phyloP scores from a whole-genome alignment of 106 monocot genomes.

The Alisma plantagoaquatica region DNA sequence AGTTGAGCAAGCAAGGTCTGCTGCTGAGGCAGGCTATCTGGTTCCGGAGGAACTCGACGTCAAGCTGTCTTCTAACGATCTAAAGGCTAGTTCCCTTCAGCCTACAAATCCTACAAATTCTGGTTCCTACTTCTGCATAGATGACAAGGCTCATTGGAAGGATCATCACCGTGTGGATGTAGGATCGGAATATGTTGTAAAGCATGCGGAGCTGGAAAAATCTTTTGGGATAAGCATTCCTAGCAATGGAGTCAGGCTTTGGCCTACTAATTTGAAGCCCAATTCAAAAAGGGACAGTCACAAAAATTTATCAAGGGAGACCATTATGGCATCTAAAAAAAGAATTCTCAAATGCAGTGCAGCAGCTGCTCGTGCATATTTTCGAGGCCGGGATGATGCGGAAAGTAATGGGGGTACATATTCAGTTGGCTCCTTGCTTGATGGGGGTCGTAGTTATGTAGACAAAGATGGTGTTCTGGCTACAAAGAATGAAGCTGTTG shows the following conservation, averaged over 20 bases:
- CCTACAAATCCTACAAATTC: constrained; percentile 21
- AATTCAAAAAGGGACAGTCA: constrained; percentile 39
- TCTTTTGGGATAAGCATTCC: constrained; percentile 58
- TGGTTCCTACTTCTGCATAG: constrained; percentile 42
- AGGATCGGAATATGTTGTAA: constrained; percentile 47
- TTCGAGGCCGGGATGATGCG: constrained; percentile 19
- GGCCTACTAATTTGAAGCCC: constrained; percentile 31
- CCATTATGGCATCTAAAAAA: constrained; percentile 40
- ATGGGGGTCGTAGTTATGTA: too few species aligned
- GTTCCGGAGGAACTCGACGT: constrained; percentile 36
- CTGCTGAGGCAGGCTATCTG: constrained; percentile 68
- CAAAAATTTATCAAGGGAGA: constrained; percentile 30
- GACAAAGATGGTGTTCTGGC: too few species aligned
- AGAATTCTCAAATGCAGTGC: constrained; percentile 71
- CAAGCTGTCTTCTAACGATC: constrained; percentile 7
- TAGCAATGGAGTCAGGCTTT: constrained; percentile 29
- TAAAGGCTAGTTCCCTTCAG: constrained; percentile 11
- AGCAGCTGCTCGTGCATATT: constrained; percentile 65
- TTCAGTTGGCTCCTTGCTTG: constrained; percentile 15
- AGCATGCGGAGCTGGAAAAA: constrained; percentile 82
- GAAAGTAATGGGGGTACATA: not conserved
- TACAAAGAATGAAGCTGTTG: too few species aligned
- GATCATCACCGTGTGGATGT: constrained; percentile 57
- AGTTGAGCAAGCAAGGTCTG: constrained; percentile 47
- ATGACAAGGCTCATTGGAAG: constrained; percentile 52